Conservation (phyloP, 2,329 filamentous ascomycete species). For the Blastomyces parvus region DNA sequence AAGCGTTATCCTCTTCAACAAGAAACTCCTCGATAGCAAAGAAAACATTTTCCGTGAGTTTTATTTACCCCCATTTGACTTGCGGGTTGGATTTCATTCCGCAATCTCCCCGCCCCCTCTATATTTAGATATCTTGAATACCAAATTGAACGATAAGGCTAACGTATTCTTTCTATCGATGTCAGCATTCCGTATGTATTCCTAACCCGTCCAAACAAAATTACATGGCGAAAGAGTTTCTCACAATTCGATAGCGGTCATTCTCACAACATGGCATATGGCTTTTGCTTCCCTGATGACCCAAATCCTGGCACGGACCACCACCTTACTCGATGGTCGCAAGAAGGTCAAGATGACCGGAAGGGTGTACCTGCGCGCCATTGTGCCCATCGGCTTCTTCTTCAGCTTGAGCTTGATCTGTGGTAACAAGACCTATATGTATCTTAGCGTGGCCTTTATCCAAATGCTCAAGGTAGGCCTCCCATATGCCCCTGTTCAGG, state of each 20-base stretch:
- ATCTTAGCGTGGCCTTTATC: slow-evolving; percentile 92
- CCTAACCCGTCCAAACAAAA: slow-evolving; percentile 8
- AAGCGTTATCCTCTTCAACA: slow-evolving; percentile 97
- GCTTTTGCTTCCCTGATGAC: slow-evolving; percentile 89
- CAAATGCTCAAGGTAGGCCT: slow-evolving; percentile 93
- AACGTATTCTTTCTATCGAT: neutral
- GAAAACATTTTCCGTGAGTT: slow-evolving; percentile 59
- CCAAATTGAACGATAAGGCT: neutral
- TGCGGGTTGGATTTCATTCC: neutral
- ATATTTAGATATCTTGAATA: neutral
- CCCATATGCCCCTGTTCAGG: neutral
- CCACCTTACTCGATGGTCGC: slow-evolving; percentile 78
- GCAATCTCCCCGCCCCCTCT: neutral
- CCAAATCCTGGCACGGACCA: slow-evolving; percentile 83
- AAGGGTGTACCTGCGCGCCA: slow-evolving; percentile 81
- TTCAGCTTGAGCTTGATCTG: slow-evolving; percentile 95
- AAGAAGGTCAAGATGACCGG: slow-evolving; percentile 97
- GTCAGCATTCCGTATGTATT: slow-evolving; percentile 39
- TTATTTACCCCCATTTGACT: neutral
- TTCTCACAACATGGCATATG: slow-evolving; percentile 94
- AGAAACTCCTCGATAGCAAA: slow-evolving; percentile 84
- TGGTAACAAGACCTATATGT: slow-evolving; percentile 90
- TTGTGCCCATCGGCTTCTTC: slow-evolving; percentile 89
- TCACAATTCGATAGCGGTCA: slow-evolving; percentile 33
- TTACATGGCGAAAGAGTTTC: slow-evolving; percentile 5